Evolutionary conservation across 495 filamentous ascomycete genomes (phyloP), one percentile per base, ranked within the genome.

Genomic region (Aspergillus nidulans): DNA sequence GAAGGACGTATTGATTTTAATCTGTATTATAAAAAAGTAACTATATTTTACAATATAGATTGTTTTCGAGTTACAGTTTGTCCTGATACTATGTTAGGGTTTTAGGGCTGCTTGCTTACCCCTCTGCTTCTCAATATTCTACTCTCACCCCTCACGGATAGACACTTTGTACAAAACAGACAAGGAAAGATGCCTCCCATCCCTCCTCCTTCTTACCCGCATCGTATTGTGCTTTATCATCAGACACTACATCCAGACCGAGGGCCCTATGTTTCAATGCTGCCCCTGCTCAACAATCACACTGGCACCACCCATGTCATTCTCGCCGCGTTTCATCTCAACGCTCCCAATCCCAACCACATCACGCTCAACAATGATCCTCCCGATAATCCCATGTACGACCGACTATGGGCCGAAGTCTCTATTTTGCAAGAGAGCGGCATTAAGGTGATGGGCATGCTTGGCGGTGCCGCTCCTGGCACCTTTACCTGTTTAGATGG

Each of bases 311-410:
- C 89, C 0, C 89, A 94, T 63, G 59, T 91, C 30, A 90, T 90
- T 53, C 63, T 95, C 41, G 89, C 88, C 7, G 88, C 90, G 3
- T 82, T 95, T 49, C 90, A 94, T 65, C 72, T 94, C 65, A 91
- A 92, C 63, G 78, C 79, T 26, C 45, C 53, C 44, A 63, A 76
- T 0, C 69, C 81, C 24, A 71, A 71, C 13, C 66, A 78, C 47
- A 77, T 91, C 56, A 87, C 84, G 1, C 81, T 91, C 41, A 95
- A 95, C 63, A 83, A 95, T 73, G 84, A 90, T 60, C 76, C 76
- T 3, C 85, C 83, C 1, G 69, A 77, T 0, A 69, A 82, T 60
- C 66, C 81, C 5, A 77, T 80, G 25, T 85, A 80, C 62, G 64
- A 73, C 30, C 74, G 73, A 0, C 73, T 90, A 28, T 92, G 88